Evolutionary conservation across 306 rosid species (phyloP), one percentile per base, ranked within the genome.

Genomic region (Vigna angularis): DNA sequence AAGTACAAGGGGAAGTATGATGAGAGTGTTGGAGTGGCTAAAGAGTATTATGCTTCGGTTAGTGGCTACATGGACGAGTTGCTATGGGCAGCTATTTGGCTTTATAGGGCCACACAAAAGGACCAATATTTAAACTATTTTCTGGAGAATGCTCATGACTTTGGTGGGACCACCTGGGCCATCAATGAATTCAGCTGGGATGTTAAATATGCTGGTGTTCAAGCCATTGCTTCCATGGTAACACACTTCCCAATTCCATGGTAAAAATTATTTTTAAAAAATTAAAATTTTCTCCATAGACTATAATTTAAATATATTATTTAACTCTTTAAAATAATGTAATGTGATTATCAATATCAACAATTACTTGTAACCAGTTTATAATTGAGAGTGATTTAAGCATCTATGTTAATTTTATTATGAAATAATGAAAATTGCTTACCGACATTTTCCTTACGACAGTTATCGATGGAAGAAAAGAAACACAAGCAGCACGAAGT

Each of bases 51-150:
- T 80, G 66, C 86, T 36, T 93, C 97, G 1, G 91, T 87, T 62
- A 93, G 96, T 81, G 98, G 98, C 2, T 93, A 91, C 87, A 86
- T 9, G 93, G 98, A 93, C 66, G 98, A 93, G 92, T 84, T 93
- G 45, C 63, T 93, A 1, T 93, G 98, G 98, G 98, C 91, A 77
- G 91, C 98, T 13, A 20, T 87, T 53, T 93, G 98, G 98, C 75
- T 93, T 0, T 88, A 89, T 75, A 89, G 40, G 65, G 95, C 97
- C 77, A 91, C 95, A 1, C 12, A 82, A 28, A 86, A 79, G 22
- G 89, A 91, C 1, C 64, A 81, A 10, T 93, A 91, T 82, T 84
- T 91, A 17, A 76, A 69, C 0, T 93, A 93, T 61, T 82, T 73
- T 63, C 28, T 89, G 71, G 79, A 90, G 12, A 93, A 89, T 6